These are phyloP conservation scores for Osmanthus fragrans DNA, from an alignment of 257 asterid genomes.

Conservation along the genomic window DNA sequence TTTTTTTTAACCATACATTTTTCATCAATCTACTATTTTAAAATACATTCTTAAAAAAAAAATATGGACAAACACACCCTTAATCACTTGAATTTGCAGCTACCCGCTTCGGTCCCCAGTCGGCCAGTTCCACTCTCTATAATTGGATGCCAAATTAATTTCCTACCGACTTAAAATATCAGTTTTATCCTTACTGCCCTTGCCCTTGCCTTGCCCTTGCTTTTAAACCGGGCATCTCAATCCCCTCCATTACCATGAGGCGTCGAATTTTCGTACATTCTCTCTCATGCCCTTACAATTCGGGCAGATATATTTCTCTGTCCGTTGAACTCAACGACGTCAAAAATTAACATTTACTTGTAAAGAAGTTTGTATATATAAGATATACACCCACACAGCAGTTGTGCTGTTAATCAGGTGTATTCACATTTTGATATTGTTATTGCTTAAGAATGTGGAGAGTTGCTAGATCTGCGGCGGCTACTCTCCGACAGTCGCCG, in stretches of 20 bases:
- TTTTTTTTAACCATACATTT: no score
- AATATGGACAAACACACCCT: no score
- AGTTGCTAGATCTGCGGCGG: constrained; percentile 75
- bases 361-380: not conserved
- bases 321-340: not conserved
- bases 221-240: constrained; percentile 13
- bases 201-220: constrained; percentile 6
- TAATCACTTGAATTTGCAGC: no score
- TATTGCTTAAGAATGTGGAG: constrained; percentile 64
- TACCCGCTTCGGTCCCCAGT: no score
- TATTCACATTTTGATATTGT: constrained; percentile 23
- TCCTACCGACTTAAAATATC: not conserved
- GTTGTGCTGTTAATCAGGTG: not conserved
- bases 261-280: not conserved
- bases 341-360: not conserved
- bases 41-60: no score
- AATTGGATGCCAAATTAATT: not conserved
- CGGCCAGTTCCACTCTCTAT: constrained; percentile 13
- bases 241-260: not conserved
- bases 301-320: not conserved
- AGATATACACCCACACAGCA: not conserved
- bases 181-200: not conserved
- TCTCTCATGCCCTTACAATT: not conserved
- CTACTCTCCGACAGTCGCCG: constrained; percentile 61
- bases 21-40: no score